A percentile compares a stretch with the other conserved stretches of the same genome.
phyloP scores from a whole-genome alignment of 352 stramenopile genomes.

The Phytophthora hybrid region DNA sequence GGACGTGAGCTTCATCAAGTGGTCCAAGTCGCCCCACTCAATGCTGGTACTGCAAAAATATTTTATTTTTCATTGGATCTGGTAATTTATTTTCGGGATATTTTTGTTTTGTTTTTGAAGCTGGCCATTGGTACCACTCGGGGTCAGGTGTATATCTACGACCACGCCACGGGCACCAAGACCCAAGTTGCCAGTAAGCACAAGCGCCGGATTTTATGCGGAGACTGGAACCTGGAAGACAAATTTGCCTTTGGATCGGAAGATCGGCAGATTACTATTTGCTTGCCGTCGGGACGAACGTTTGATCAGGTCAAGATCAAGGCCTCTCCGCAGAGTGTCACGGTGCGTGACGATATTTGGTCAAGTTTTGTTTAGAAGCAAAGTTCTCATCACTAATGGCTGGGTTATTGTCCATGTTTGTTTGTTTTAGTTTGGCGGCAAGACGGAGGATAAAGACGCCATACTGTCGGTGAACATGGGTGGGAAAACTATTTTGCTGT shows the following conservation, averaged over 20 bases:
- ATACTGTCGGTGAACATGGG: conserved; percentile 93
- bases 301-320: conserved; percentile 87
- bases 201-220: conserved; percentile 81
- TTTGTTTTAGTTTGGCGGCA: conserved; percentile 71
- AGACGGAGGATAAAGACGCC: conserved; percentile 70
- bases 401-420: background rate
- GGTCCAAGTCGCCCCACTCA: conserved; percentile 73
- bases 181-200: conserved; percentile 74
- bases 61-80: background rate
- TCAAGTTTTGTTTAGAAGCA: background rate
- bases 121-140: conserved; percentile 78
- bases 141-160: conserved; percentile 84
- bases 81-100: background rate
- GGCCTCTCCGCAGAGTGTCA: conserved; percentile 71
- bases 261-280: conserved; percentile 84
- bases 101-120: conserved; percentile 31
- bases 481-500: conserved; percentile 91
- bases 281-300: conserved; percentile 61
- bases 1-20: conserved; percentile 83
- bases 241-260: conserved; percentile 87
- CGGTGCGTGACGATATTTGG: conserved; percentile 31
- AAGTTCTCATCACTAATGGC: background rate
- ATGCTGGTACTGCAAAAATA: conserved; percentile 46
- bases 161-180: conserved; percentile 62
- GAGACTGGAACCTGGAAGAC: conserved; percentile 83